Evolutionary conservation across 306 rosid genomes (phyloP), one percentile per base, ranked within the genome.

Genomic region (Trifolium dubium): DNA sequence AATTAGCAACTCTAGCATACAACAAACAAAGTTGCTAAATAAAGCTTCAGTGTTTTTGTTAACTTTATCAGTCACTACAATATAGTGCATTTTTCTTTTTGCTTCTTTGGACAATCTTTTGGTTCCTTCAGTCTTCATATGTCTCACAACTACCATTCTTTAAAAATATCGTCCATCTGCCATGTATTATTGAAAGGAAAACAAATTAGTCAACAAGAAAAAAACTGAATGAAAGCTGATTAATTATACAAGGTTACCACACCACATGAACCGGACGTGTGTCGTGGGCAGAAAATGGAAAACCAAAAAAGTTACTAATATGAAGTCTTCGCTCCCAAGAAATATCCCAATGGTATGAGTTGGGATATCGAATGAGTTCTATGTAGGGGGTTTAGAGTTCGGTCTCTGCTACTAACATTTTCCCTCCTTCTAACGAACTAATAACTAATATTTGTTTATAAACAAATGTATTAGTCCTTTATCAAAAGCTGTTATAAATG

Each of bases 401-500:
- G 39, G 7, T 6, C 39, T 4, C 7, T 34, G 8, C 39, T 35
- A 35, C 39, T 35, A 35, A 6, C 39, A 35, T 35, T 35, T 35
- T 35, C 39, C 39, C 39, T 35, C 1, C 39, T 8, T 8, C 39
- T 35, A 35, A 35, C 39, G 39, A 35, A 35, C 39, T 35, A 35
- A 35, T 35, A 7, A 6, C 39, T 6, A 35, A 35, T 8, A 35
- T 35, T 35, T 35, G 8, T 35, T 37, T 37, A 37, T 6, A 6
- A 37, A 37, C 6, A 37, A 23, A 32, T 18, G 49, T 2, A 3
- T 58, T 44, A 14, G 61, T 30, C 1, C 0, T 56, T 3, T 19
- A 17, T 23, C 14, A 35, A 32, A 77, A 68, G 55, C 84, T 73
- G 67, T 73, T 15, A 77, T 65, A 65, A 86, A 89, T 89, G 83